A percentile compares a stretch with the other conserved stretches of the same genome.
Conservation (phyloP, 345 rosid genomes). For the Rhodomyrtus tomentosa region DNA sequence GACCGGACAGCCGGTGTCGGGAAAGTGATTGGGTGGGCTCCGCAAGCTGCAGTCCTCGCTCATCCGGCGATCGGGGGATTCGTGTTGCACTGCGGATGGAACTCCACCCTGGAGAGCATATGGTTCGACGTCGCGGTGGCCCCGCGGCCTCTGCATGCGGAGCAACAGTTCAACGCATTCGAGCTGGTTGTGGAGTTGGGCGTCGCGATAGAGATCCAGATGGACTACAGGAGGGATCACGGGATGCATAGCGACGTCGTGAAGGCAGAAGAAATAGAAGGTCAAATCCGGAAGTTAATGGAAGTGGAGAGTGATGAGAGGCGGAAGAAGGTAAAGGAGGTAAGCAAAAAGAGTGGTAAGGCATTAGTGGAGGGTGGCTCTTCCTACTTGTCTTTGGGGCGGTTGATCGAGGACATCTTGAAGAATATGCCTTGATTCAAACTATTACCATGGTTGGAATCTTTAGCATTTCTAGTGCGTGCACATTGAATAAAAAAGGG, state of each 20-base stretch:
- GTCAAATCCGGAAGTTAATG: slow-evolving; percentile 30
- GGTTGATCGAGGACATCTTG: slow-evolving; percentile 17
- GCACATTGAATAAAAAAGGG: too few species aligned
- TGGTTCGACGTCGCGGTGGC: slow-evolving; percentile 45
- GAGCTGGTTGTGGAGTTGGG: slow-evolving; percentile 26
- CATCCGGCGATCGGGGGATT: slow-evolving; percentile 28
- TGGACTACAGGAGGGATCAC: slow-evolving; percentile 1
- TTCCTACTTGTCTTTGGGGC: slow-evolving; percentile 12
- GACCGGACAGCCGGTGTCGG: slow-evolving; percentile 28
- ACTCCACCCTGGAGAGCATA: slow-evolving; percentile 39
- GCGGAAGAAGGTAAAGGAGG: slow-evolving; percentile 21
- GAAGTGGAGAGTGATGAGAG: slow-evolving; percentile 10
- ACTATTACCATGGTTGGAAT: too few species aligned
- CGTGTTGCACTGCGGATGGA: slow-evolving; percentile 49
- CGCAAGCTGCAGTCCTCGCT: slow-evolving; percentile 4
- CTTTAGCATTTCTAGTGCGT: too few species aligned
- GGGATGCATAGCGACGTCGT: neutral
- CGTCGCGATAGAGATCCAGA: slow-evolving; percentile 12
- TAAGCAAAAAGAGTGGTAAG: slow-evolving; percentile 14
- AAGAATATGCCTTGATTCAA: neutral
- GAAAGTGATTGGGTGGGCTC: slow-evolving; percentile 52
- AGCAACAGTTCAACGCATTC: slow-evolving; percentile 54
- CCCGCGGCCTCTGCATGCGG: slow-evolving; percentile 37
- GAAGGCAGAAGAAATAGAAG: slow-evolving; percentile 23
- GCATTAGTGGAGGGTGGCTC: slow-evolving; percentile 40